phyloP scores from a whole-genome alignment of 1,284 basidiomycete species.

The Tylopilus sp. region DNA sequence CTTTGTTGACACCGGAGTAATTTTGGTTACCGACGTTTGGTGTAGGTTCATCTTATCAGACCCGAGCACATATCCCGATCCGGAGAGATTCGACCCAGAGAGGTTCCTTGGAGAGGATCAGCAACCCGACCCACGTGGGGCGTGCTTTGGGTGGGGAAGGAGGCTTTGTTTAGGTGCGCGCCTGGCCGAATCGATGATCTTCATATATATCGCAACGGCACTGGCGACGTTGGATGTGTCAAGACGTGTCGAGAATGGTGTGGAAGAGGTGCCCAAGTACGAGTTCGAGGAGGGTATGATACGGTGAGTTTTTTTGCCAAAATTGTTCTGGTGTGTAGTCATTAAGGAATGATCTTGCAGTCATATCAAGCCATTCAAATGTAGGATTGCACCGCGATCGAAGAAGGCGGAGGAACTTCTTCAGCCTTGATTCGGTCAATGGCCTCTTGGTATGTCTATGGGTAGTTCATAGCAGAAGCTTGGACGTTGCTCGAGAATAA shows the following conservation, averaged over 20 bases:
- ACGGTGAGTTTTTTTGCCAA: conserved; percentile 1
- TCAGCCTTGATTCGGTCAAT: not conserved
- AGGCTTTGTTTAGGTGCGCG: conserved; percentile 12
- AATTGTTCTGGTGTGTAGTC: too few species aligned
- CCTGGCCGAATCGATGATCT: conserved; percentile 16
- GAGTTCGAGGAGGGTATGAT: conserved; percentile 5
- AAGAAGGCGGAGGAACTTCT: conserved; percentile 5
- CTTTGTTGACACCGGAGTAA: too few species aligned
- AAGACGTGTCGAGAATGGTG: conserved; percentile 6
- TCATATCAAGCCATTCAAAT: conserved; percentile 18
- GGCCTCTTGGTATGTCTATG: too few species aligned
- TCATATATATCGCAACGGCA: conserved; percentile 16
- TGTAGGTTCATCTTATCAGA: conserved; percentile 15
- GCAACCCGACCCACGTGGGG: conserved; percentile 12
- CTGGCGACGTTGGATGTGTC: conserved; percentile 17
- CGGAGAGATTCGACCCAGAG: conserved; percentile 14
- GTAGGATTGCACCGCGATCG: conserved; percentile 9
- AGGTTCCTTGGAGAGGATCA: conserved; percentile 13
- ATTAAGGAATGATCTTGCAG: not conserved
- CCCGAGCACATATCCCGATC: conserved; percentile 11
- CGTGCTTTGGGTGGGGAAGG: conserved; percentile 20
- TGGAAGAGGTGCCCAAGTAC: conserved; percentile 8
- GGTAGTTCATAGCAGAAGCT: too few species aligned
- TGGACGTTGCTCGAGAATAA: too few species aligned
- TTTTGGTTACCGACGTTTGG: too few species aligned